Base-by-base conservation (phyloP, 257 asterid species). In the Echium plantagineum region DNA sequence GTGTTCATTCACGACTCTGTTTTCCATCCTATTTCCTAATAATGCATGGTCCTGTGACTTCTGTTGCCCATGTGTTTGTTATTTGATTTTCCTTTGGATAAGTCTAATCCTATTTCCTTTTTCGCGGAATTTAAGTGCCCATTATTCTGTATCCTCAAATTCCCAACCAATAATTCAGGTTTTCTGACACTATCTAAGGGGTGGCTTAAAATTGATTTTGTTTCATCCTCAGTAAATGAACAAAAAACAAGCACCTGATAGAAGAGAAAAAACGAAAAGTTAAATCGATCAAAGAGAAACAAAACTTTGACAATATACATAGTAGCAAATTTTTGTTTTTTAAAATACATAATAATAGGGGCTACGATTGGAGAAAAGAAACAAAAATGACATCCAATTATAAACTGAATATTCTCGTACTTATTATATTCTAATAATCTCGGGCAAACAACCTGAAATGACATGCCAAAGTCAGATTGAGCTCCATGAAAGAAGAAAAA, bases 151-250 rank as follows among this genome's bases (percentile, higher is more conserved):
- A 59, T 46, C 59, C 69, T 52, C 62, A 80, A 77, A 75, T 78
- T 77, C 55, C 94, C 89, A 75, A 80, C 81, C 21, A 77, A 75
- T 30, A 77, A 75, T 51, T 61, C 70, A 7, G 68, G 52, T 48
- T 69, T 71, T 57, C 59, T 59, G 55, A 66, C 31, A 61, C 32
- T 59, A 21, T 46, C 58, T 63, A 84, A 69, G 42, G 73, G 64
- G 62, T 72, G 66, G 57, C 63, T 67, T 69, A 81, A 74, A 76
- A 62, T 76, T n/a, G 90, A 72, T 65, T 66, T 78, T 62, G 90
- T 78, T 81, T 90, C 98, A 58, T 83, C 90, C 83, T 82, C 95
- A 3, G 86, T 75, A 79, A 91, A 91, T 60, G 98, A 91, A 65
- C 98, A 96, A 75, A 91, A 91, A 63, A 91, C 59, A 21, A 91